phyloP scores from a whole-genome alignment of 73 alveolate species.

The Stentor roeselii region DNA sequence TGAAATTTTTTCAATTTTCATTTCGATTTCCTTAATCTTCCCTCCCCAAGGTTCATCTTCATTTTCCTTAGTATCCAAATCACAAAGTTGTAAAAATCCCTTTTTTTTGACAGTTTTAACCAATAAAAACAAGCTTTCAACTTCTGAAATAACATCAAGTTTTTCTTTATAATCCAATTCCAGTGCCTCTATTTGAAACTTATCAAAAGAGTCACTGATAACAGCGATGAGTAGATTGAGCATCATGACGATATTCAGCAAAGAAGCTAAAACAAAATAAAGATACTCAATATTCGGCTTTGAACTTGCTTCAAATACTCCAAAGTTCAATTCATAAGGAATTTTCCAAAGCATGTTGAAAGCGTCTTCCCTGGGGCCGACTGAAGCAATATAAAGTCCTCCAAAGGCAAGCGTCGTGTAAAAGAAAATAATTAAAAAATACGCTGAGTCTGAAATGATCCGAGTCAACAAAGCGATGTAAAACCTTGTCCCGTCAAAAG shows the following conservation, averaged over 20 bases:
- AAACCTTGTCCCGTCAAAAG: constrained; percentile 14
- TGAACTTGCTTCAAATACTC: not conserved
- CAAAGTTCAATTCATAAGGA: not conserved
- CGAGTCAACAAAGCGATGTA: not conserved
- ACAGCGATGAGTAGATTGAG: constrained; percentile 1
- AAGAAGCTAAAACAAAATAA: not conserved
- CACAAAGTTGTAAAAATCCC: not conserved
- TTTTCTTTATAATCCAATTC: constrained; percentile 14
- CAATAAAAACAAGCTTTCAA: not conserved
- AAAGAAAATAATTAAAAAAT: not conserved
- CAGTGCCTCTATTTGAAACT: not conserved
- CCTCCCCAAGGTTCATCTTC: not conserved
- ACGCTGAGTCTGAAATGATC: not conserved
- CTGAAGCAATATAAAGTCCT: constrained; percentile 4
- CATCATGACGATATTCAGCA: not conserved
- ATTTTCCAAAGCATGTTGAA: not conserved
- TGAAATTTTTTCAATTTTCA: not conserved
- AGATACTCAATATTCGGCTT: not conserved
- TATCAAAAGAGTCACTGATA: not conserved
- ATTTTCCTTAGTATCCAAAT: not conserved
- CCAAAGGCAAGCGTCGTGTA: constrained; percentile 18
- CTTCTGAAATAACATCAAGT: not conserved
- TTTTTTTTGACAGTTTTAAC: not conserved
- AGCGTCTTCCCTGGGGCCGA: not conserved
- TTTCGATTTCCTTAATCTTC: not conserved